Conservation (phyloP, 495 filamentous ascomycete species). For the Apodospora peruviana region DNA sequence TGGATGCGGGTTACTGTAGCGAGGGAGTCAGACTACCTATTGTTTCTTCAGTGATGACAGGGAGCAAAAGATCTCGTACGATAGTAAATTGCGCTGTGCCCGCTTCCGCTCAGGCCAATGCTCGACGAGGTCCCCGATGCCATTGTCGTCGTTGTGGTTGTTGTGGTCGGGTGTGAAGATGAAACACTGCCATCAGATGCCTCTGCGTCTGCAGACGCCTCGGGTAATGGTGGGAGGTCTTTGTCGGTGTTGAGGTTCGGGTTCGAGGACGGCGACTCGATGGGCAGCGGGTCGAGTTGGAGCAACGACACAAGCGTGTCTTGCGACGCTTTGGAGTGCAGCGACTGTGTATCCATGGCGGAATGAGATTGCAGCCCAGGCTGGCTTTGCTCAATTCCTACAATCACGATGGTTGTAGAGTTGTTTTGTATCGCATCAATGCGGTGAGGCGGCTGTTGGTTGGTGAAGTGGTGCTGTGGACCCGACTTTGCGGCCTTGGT, state of each 20-base stretch:
- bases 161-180: slow-evolving; percentile 11
- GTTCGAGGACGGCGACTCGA: slow-evolving; percentile 46
- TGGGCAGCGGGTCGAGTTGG: slow-evolving; percentile 75
- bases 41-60: slow-evolving; percentile 6
- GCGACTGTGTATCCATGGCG: slow-evolving; percentile 23
- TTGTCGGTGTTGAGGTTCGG: slow-evolving; percentile 46
- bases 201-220: slow-evolving; percentile 18
- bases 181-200: too few relatives aligned
- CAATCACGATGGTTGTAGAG: not conserved
- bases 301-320: slow-evolving; percentile 60
- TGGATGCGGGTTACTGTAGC: slow-evolving; percentile 69
- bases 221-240: slow-evolving; percentile 46
- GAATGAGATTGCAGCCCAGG: not conserved
- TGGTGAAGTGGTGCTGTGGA: too few relatives aligned
- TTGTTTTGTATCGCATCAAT: not conserved
- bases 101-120: slow-evolving; percentile 52
- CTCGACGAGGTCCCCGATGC: slow-evolving; percentile 15
- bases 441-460: not conserved
- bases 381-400: slow-evolving; percentile 1
- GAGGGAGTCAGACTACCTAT: slow-evolving; percentile 3
- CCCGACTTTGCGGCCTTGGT: not conserved
- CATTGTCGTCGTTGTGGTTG: not conserved
- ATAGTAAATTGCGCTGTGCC: slow-evolving; percentile 54
- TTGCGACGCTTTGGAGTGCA: slow-evolving; percentile 36
- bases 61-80: slow-evolving; percentile 33